phyloP scores from a whole-genome alignment of 2,329 filamentous ascomycete genomes.

The Aspergillus sclerotialis region DNA sequence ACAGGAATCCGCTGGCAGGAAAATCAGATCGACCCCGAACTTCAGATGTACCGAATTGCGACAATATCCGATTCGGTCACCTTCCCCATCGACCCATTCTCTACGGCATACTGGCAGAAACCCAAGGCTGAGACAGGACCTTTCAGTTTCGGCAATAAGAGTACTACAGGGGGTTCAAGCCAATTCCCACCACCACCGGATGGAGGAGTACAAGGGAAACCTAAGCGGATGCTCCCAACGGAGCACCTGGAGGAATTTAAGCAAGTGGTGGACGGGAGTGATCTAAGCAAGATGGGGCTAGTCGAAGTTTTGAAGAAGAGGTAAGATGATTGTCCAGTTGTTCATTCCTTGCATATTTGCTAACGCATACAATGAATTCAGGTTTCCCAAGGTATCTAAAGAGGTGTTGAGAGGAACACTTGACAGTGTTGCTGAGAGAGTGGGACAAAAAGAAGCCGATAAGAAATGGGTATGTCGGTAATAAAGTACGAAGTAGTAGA shows the following conservation, averaged over 20 bases:
- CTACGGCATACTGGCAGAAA: conserved; percentile 66
- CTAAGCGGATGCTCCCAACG: conserved; percentile 45
- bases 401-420: conserved; percentile 66
- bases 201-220: conserved; percentile 16
- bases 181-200: conserved; percentile 4
- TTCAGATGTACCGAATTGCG: conserved; percentile 63
- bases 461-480: conserved; percentile 56
- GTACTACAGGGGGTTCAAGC: conserved; percentile 1
- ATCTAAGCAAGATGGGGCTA: conserved; percentile 67
- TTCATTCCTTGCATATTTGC: no score
- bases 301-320: conserved; percentile 68
- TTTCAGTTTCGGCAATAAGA: conserved; percentile 18
- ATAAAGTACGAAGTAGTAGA: conserved; percentile 5
- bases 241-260: conserved; percentile 63
- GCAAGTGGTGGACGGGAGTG: conserved; percentile 59
- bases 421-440: conserved; percentile 56
- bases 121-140: conserved; percentile 16
- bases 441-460: conserved; percentile 55
- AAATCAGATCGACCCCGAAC: conserved; percentile 41
- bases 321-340: no score
- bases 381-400: conserved; percentile 64
- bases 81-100: conserved; percentile 76
- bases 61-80: conserved; percentile 53
- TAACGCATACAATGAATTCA: no score
- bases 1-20: conserved; percentile 80